Evolutionary conservation across 2,329 filamentous ascomycete genomes (phyloP).

Genomic region (Alternaria conjuncta): DNA sequence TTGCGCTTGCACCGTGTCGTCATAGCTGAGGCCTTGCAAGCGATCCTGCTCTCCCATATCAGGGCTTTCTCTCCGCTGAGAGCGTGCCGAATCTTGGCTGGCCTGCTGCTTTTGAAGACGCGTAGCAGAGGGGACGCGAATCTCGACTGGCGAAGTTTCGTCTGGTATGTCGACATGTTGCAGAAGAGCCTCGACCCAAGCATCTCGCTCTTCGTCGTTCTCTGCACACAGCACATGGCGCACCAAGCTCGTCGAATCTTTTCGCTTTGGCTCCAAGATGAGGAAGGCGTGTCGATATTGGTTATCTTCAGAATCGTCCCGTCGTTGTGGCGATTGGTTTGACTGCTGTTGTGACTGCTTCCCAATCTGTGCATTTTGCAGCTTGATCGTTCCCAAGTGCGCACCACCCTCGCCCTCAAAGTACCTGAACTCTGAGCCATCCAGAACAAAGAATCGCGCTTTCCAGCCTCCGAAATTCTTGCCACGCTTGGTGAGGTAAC

Average conservation of each 20-base stretch:
- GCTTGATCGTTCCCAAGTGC: slow-evolving; percentile 91
- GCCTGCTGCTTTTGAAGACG: slow-evolving; percentile 51
- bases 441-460: slow-evolving; percentile 74
- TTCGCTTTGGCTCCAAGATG: slow-evolving; percentile 93
- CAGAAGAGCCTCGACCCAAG: slow-evolving; percentile 89
- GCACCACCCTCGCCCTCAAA: slow-evolving; percentile 90
- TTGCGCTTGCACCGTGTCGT: slow-evolving; percentile 63
- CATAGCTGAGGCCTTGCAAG: slow-evolving; percentile 61
- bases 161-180: slow-evolving; percentile 83
- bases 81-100: slow-evolving; percentile 36
- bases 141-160: slow-evolving; percentile 48
- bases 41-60: slow-evolving; percentile 43
- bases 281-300: slow-evolving; percentile 97
- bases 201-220: slow-evolving; percentile 88
- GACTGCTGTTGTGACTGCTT: slow-evolving; percentile 76
- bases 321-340: slow-evolving; percentile 66
- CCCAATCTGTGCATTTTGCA: slow-evolving; percentile 89
- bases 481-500: slow-evolving; percentile 93
- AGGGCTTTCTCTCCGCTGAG: slow-evolving; percentile 47
- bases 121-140: slow-evolving; percentile 46
- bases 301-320: slow-evolving; percentile 80
- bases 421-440: slow-evolving; percentile 79
- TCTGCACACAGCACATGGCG: slow-evolving; percentile 96
- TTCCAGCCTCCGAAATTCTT: slow-evolving; percentile 99
- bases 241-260: slow-evolving; percentile 85